Evolutionary conservation across 192 early-diverging fungal species (phyloP).

Genomic region (Lobulomyces angularis): DNA sequence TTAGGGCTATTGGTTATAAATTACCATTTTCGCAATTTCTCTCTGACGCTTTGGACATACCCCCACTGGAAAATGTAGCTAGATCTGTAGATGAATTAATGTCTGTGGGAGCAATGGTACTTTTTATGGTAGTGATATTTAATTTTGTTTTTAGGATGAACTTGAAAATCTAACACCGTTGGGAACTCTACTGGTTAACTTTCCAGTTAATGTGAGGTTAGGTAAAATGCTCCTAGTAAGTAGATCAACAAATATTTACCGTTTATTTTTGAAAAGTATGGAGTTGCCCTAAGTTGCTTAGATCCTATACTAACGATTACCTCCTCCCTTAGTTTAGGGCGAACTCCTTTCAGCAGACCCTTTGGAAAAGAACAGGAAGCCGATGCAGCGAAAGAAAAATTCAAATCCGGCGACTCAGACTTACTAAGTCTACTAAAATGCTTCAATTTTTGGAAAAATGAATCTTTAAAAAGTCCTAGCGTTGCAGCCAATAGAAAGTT

Average conservation of each 20-base stretch:
- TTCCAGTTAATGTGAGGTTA: constrained; percentile 67
- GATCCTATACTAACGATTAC: constrained; percentile 31
- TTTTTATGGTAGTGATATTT: neutral
- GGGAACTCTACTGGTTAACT: constrained; percentile 50
- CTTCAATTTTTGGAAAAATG: no score
- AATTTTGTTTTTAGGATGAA: constrained; percentile 33
- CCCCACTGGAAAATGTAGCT: constrained; percentile 38
- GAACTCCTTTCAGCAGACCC: neutral
- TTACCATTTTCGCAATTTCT: constrained; percentile 37
- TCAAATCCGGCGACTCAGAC: neutral
- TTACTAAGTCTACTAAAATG: no score
- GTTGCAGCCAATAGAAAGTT: no score
- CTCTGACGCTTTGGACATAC: constrained; percentile 51
- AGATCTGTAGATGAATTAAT: constrained; percentile 51
- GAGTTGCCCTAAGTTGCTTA: no score
- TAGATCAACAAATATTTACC: no score
- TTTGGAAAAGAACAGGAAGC: neutral
- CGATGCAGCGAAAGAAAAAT: neutral
- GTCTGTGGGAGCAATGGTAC: constrained; percentile 13
- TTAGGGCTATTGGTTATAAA: constrained; percentile 28
- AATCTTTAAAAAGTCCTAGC: no score
- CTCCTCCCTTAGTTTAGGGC: constrained; percentile 2
- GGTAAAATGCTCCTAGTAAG: constrained; percentile 77
- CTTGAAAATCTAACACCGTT: constrained; percentile 48
- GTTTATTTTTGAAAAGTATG: no score